phyloP scores from a whole-genome alignment of 1,284 basidiomycete genomes.

The Boletus mariae region DNA sequence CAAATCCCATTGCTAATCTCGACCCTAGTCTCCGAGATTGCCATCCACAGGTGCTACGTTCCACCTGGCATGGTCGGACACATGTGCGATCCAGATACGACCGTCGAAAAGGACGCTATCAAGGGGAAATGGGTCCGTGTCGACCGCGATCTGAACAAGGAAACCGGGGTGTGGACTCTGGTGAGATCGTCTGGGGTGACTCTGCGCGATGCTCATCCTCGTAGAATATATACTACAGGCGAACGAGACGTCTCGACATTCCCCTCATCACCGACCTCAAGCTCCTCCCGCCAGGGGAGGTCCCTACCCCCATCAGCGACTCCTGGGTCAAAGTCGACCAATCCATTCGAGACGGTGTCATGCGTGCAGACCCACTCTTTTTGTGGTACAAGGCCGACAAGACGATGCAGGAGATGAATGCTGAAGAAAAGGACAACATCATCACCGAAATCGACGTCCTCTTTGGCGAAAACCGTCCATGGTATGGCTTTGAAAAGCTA shows the following conservation, averaged over 20 bases:
- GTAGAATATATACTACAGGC: slow-evolving; percentile 79
- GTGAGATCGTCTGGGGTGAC: slow-evolving; percentile 31
- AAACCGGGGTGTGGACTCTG: slow-evolving; percentile 60
- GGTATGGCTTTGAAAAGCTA: slow-evolving; percentile 80
- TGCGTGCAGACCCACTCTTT: slow-evolving; percentile 49
- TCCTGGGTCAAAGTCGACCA: slow-evolving; percentile 57
- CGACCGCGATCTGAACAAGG: slow-evolving; percentile 68
- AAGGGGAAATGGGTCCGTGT: slow-evolving; percentile 89
- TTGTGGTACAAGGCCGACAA: slow-evolving; percentile 77
- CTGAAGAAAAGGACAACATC: slow-evolving; percentile 55
- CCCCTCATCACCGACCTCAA: slow-evolving; percentile 62
- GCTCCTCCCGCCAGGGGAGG: slow-evolving; percentile 50
- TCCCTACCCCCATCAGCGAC: slow-evolving; percentile 41
- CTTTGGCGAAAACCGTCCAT: slow-evolving; percentile 76
- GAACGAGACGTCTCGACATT: slow-evolving; percentile 76
- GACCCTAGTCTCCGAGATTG: slow-evolving; percentile 71
- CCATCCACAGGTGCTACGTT: slow-evolving; percentile 67
- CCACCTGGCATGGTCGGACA: slow-evolving; percentile 52
- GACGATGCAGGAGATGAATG: slow-evolving; percentile 53
- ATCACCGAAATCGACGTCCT: slow-evolving; percentile 88
- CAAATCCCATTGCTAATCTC: slow-evolving; percentile 1
- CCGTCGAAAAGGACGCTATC: slow-evolving; percentile 68
- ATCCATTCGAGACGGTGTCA: slow-evolving; percentile 56
- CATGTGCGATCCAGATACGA: slow-evolving; percentile 68
- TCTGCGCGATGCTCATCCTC: slow-evolving; percentile 11